phyloP scores from a whole-genome alignment of 352 stramenopile genomes.

The Plasmopara muralis region DNA sequence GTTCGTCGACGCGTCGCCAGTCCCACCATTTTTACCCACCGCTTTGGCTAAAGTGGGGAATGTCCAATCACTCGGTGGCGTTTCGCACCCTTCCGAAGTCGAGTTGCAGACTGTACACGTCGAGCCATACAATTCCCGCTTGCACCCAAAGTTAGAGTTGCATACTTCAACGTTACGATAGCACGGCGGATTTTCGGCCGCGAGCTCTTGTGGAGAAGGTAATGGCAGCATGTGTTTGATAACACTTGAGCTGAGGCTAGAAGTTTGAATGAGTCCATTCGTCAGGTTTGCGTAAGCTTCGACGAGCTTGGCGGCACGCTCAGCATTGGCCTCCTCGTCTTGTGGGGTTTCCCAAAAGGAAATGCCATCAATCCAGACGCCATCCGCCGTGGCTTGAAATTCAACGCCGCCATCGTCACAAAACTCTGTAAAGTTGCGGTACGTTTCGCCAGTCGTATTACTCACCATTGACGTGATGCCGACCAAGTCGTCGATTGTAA shows the following conservation, averaged over 20 bases:
- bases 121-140: slow-evolving; percentile 52
- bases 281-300: slow-evolving; percentile 51
- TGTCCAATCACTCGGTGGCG: slow-evolving; percentile 34
- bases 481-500: slow-evolving; percentile 69
- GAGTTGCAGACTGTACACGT: slow-evolving; percentile 58
- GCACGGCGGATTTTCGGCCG: slow-evolving; percentile 51
- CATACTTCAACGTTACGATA: slow-evolving; percentile 61
- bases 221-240: slow-evolving; percentile 48
- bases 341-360: slow-evolving; percentile 65
- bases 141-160: slow-evolving; percentile 44
- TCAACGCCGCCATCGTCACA: slow-evolving; percentile 54
- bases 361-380: slow-evolving; percentile 49
- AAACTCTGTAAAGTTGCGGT: slow-evolving; percentile 59
- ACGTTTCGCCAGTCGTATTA: slow-evolving; percentile 41
- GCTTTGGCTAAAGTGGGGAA: slow-evolving; percentile 47
- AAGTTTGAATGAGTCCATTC: slow-evolving; percentile 28
- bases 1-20: slow-evolving; percentile 31
- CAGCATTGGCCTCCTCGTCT: slow-evolving; percentile 44
- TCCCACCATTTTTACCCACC: slow-evolving; percentile 41
- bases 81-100: slow-evolving; percentile 33
- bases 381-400: slow-evolving; percentile 36
- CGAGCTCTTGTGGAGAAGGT: slow-evolving; percentile 39
- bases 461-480: slow-evolving; percentile 62
- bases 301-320: slow-evolving; percentile 42
- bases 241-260: slow-evolving; percentile 24